Percentiles rank a stretch among this genome's conserved stretches.
These are phyloP conservation scores for Curvularia verruculosa DNA, from an alignment of 2,329 filamentous ascomycete species.

Conservation along the genomic window DNA sequence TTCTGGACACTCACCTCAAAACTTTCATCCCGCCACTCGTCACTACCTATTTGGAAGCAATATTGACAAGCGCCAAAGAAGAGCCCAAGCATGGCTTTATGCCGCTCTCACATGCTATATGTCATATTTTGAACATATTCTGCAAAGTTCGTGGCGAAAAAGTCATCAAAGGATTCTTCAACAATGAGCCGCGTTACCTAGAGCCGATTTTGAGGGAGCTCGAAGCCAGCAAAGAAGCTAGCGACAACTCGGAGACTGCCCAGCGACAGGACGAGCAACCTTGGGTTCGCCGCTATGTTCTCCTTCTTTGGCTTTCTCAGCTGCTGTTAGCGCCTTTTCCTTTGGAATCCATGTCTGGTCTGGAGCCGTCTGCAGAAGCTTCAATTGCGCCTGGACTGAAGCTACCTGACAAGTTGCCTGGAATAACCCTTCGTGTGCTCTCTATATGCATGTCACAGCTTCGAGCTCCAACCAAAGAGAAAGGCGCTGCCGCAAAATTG, in stretches of 20 bases:
- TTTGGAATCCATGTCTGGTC: conserved; percentile 77
- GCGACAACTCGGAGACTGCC: conserved; percentile 18
- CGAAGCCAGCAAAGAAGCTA: conserved; percentile 60
- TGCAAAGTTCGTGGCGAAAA: conserved; percentile 96
- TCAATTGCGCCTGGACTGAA: conserved; percentile 52
- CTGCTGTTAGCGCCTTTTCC: conserved; percentile 79
- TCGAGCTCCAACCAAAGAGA: conserved; percentile 79
- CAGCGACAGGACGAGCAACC: conserved; percentile 29
- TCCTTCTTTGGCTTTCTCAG: conserved; percentile 76
- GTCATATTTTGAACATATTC: conserved; percentile 81
- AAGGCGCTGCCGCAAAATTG: conserved; percentile 82
- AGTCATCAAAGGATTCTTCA: conserved; percentile 87
- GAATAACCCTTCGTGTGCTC: conserved; percentile 72
- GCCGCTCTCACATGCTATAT: conserved; percentile 64
- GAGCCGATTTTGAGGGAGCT: conserved; percentile 79
- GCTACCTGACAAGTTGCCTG: conserved; percentile 68
- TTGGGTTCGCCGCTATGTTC: conserved; percentile 90
- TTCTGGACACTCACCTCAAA: conserved; percentile 84
- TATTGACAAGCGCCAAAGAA: conserved; percentile 50
- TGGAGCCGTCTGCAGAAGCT: conserved; percentile 40
- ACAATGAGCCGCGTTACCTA: conserved; percentile 84
- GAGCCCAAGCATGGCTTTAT: conserved; percentile 30
- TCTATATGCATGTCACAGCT: conserved; percentile 75
- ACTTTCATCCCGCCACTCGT: conserved; percentile 76
- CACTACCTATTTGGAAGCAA: conserved; percentile 73